Conservation (phyloP, 2,329 filamentous ascomycete species). For the Botrytis elliptica region DNA sequence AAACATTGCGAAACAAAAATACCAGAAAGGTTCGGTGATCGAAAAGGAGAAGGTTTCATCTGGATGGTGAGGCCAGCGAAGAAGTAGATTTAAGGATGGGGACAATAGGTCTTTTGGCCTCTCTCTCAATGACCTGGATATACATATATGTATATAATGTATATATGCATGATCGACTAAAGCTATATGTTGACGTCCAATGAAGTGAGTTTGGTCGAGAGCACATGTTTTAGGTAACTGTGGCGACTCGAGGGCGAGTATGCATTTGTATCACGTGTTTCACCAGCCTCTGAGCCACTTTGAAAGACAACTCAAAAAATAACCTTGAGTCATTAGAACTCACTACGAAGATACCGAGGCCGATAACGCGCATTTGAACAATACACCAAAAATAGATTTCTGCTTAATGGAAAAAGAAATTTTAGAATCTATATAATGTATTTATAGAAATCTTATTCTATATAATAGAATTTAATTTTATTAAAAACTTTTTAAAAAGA, state of each 20-base stretch:
- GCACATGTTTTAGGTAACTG: not conserved
- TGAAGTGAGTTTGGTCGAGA: not conserved
- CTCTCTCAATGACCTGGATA: not conserved
- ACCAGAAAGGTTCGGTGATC: not conserved
- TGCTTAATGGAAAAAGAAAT: too few relatives aligned
- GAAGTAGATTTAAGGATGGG: not conserved
- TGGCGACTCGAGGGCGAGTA: not conserved
- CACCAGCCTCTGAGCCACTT: not conserved
- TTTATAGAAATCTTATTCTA: too few relatives aligned
- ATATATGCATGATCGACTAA: not conserved
- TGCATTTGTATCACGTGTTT: not conserved
- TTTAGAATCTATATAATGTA: too few relatives aligned
- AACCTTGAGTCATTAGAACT: not conserved
- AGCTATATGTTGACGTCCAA: not conserved
- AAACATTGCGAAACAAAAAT: not conserved
- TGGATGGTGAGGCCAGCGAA: conserved; percentile 18
- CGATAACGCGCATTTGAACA: too few relatives aligned
- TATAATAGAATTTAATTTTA: too few relatives aligned
- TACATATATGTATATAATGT: not conserved
- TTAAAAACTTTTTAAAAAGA: too few relatives aligned
- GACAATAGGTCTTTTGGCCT: not conserved
- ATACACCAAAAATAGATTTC: too few relatives aligned
- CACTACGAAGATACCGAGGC: too few relatives aligned
- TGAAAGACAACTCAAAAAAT: not conserved
- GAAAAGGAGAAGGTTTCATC: not conserved